Conservation (phyloP, 2,329 filamentous ascomycete species). For the Neonectria faginata region DNA sequence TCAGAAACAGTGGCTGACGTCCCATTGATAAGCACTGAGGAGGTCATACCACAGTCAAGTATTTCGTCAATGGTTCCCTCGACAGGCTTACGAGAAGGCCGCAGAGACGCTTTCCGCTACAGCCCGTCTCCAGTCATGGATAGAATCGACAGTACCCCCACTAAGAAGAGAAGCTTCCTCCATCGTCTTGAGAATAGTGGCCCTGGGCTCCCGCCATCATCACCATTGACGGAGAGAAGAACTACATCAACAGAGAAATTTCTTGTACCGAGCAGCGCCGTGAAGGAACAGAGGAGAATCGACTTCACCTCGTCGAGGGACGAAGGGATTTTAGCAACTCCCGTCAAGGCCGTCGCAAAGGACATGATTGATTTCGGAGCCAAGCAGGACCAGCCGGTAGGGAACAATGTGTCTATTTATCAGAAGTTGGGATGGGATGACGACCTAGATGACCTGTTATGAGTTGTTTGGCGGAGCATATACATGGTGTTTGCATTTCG, state of each 20-base stretch:
- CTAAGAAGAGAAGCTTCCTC: conserved; percentile 47
- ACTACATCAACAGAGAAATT: conserved; percentile 29
- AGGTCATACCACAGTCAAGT: conserved; percentile 53
- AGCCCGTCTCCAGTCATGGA: conserved; percentile 48
- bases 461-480: conserved; percentile 43
- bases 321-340: conserved; percentile 53
- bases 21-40: conserved; percentile 42
- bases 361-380: conserved; percentile 27
- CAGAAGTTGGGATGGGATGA: conserved; percentile 69
- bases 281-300: conserved; percentile 34
- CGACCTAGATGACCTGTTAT: conserved; percentile 62
- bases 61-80: conserved; percentile 56
- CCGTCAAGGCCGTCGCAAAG: conserved; percentile 50
- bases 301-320: conserved; percentile 31
- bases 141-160: conserved; percentile 49
- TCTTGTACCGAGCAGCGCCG: conserved; percentile 28
- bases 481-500: conserved; percentile 38
- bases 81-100: conserved; percentile 52
- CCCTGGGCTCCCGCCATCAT: conserved; percentile 51
- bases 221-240: conserved; percentile 49
- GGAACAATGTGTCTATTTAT: conserved; percentile 60
- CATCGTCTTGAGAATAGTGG: conserved; percentile 45
- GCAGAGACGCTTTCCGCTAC: conserved; percentile 47
- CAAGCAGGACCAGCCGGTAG: conserved; percentile 29
- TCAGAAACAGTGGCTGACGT: conserved; percentile 39